phyloP scores from a whole-genome alignment of 2,329 filamentous ascomycete species.

The Aureobasidium sp. region DNA sequence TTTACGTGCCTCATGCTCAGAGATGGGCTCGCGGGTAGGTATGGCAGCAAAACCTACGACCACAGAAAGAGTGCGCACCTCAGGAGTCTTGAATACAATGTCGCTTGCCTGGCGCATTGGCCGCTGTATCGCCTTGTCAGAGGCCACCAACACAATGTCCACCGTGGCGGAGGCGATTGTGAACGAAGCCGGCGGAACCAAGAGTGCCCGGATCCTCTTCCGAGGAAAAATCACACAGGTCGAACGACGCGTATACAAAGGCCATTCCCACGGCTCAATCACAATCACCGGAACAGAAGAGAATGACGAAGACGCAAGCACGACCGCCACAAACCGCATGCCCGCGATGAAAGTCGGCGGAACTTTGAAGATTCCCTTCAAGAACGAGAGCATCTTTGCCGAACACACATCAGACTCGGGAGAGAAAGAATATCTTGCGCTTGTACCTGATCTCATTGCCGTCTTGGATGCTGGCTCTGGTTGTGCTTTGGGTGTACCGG shows the following conservation, averaged over 20 bases:
- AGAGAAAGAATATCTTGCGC: constrained; percentile 35
- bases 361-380: constrained; percentile 58
- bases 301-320: constrained; percentile 24
- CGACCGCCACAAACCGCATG: constrained; percentile 15
- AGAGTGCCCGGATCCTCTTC: constrained; percentile 50
- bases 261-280: constrained; percentile 53
- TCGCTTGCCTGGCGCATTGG: constrained; percentile 47
- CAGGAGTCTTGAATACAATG: constrained; percentile 33
- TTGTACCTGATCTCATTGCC: constrained; percentile 43
- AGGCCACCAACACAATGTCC: constrained; percentile 43
- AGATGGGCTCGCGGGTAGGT: constrained; percentile 25
- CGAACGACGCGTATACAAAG: constrained; percentile 46
- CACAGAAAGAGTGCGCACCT: constrained; percentile 28
- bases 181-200: constrained; percentile 47
- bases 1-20: constrained; percentile 30
- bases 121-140: constrained; percentile 47
- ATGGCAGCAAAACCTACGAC: constrained; percentile 33
- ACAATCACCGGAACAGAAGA: constrained; percentile 31
- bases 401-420: constrained; percentile 27
- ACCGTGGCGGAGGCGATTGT: constrained; percentile 51
- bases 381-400: constrained; percentile 66
- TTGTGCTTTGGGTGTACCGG: constrained; percentile 43
- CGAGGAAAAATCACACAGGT: constrained; percentile 57
- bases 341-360: constrained; percentile 34
- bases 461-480: constrained; percentile 42